Evolutionary conservation across 257 asterid species (phyloP), one percentile per base, ranked within the genome.

Genomic region (Ilex aquifolium): DNA sequence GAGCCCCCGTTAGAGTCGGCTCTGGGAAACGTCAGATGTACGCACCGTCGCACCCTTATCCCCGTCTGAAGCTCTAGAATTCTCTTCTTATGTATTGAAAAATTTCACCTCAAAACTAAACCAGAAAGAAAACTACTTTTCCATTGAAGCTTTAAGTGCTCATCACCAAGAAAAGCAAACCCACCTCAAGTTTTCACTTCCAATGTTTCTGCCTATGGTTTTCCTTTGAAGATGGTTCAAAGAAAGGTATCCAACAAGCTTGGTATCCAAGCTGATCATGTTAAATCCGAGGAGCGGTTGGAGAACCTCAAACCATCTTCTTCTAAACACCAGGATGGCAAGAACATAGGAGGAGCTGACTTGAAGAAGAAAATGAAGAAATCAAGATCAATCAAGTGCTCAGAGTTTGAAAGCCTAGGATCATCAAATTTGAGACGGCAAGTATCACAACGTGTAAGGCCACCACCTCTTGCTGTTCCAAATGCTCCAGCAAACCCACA

Each of bases 331-430:
- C 87, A 69, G 54, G 93, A 89, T 2, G 32, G 53, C 46, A 85
- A 72, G 72, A 77, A 48, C 42, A 36, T 4, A 36, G 42, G 42
- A 36, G 42, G 42, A 57, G 63, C 82, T 5, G 85, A 83, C 68
- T 56, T 82, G 72, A 86, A 73, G 83, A 85, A 77, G 82, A 89
- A 74, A 42, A 88, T 87, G 93, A 90, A 82, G 84, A 90, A 85
- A 77, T 81, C 95, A 11, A 88, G 83, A 15, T 68, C 86, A 8
- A 39, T 60, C 57, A 83, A 74, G 73, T 80, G 56, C 8, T 4
- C 8, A 8, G 42, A 36, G 46, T 40, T 57, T 3, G 77, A 72
- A 54, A 60, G 56, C 44, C 31, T 42, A 0, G 63, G 56, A 2
- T 68, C 78, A 31, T 63, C 74, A 7, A 68, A 40, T 17, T 50